Evolutionary conservation across 371 early-diverging fungal species (phyloP), one percentile per base, ranked within the genome.

Genomic region (Apophysomyces variabilis): DNA sequence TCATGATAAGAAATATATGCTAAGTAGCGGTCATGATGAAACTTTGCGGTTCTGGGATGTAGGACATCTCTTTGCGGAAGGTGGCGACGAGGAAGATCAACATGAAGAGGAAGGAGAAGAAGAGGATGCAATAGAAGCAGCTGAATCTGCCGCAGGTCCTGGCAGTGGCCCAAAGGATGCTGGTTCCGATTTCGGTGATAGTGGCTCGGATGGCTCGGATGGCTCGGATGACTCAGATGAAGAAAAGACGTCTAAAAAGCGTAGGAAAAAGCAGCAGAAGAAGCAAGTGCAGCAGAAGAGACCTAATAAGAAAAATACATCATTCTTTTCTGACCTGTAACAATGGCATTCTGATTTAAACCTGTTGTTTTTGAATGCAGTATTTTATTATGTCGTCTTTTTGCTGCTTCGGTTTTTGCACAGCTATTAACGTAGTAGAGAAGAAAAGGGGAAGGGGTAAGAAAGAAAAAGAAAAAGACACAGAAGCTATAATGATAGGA

Each of bases 1-100:
- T 18, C 77, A 87, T 60, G 92, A 92, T 72, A 85, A 87, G 60
- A 77, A 83, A 14, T 88, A 82, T 60, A 72, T 96, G 45, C 91
- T 89, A 4, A 90, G 89, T 46, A 89, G 90, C 64, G 91, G 94
- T 36, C 97, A 96, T 69, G 98, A 97, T 71, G 78, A 87, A 45
- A 78, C 85, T 12, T 86, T 98, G 37, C 88, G 90, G 60, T 93
- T 97, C 72, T 98, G 96, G 97, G 85, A 89, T 69, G 85, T 79
- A 82, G 67, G 77, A 71, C 38, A 86, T 65, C 73, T 90, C 16
- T 86, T 87, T 38, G 77, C 80, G 39, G 80, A 78, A 32, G 67
- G 70, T 11, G 67, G 65, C 16, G 78, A 75, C 45, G 79, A 75
- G 54, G 86, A 82, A n/a, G 75, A 79, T 7, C 83, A 83, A 13